phyloP scores from a whole-genome alignment of 108 stramenopile genomes.

The Aureococcus anophagefferens region DNA sequence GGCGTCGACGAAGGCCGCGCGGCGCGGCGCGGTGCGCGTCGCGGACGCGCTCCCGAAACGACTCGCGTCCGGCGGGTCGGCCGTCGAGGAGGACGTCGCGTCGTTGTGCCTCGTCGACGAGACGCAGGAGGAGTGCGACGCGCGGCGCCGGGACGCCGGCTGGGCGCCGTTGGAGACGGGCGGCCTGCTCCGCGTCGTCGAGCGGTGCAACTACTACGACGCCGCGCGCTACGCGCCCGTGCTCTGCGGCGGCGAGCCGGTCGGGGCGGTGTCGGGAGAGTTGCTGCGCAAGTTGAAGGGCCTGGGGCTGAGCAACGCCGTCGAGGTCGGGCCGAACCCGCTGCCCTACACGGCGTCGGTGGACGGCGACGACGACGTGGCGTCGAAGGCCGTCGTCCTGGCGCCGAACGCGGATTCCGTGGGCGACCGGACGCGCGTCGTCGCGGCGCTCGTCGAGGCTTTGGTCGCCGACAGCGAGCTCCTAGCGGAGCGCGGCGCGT shows the following conservation, averaged over 20 bases:
- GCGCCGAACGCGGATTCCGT: neutral
- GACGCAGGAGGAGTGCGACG: slow-evolving; percentile 7
- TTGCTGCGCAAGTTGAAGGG: neutral
- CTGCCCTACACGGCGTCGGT: neutral
- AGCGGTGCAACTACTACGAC: slow-evolving; percentile 19
- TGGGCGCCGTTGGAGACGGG: neutral
- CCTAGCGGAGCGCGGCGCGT: neutral
- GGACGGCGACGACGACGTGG: neutral
- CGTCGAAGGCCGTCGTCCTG: neutral
- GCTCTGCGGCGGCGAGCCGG: slow-evolving; percentile 7
- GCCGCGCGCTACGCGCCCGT: slow-evolving; percentile 16
- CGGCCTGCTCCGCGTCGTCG: slow-evolving; percentile 17
- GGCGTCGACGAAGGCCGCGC: too few species aligned
- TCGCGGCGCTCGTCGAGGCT: neutral
- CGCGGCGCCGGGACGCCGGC: neutral
- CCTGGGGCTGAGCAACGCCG: neutral
- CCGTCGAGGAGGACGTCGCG: neutral
- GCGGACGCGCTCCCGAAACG: too few species aligned
- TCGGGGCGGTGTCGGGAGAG: neutral
- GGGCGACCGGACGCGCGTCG: neutral
- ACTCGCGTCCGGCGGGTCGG: neutral
- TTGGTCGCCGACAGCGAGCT: neutral
- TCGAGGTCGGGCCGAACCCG: slow-evolving; percentile 3
- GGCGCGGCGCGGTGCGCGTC: too few species aligned
- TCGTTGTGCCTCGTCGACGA: slow-evolving; percentile 15